These are phyloP conservation scores for Boletus rubropictus DNA, from an alignment of 768 basidiomycete species.

Conservation along the genomic window DNA sequence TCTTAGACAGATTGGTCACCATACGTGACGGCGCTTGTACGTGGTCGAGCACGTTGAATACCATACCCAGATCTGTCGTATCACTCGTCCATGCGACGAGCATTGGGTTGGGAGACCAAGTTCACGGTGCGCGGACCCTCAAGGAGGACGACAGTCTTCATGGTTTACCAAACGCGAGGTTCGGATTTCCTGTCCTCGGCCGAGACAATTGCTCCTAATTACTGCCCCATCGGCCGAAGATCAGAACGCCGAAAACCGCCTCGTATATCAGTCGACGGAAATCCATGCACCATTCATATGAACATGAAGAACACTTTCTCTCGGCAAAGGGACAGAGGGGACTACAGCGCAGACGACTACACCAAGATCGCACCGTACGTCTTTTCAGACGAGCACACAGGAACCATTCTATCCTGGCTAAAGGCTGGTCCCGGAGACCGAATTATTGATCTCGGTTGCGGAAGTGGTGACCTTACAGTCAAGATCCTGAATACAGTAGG, in stretches of 20 bases:
- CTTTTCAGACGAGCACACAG: constrained; percentile 46
- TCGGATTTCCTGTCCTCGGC: constrained; percentile 17
- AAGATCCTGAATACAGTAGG: constrained; percentile 50
- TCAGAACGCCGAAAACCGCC: constrained; percentile 10
- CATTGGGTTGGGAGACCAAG: too few relatives aligned
- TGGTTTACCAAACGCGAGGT: neutral
- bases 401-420: constrained; percentile 54
- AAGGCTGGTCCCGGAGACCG: constrained; percentile 59
- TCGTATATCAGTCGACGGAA: neutral
- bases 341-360: constrained; percentile 60
- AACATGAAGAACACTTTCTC: constrained; percentile 8
- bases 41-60: neutral
- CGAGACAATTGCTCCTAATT: constrained; percentile 5
- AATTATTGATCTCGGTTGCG: constrained; percentile 77
- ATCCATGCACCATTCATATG: neutral
- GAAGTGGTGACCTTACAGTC: constrained; percentile 71
- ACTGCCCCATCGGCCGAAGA: constrained; percentile 19
- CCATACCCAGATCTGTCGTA: neutral
- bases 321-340: constrained; percentile 13
- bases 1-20: too few relatives aligned
- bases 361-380: constrained; percentile 64
- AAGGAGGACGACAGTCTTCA: neutral
- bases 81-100: neutral
- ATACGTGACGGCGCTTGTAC: neutral
- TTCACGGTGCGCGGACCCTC: neutral